phyloP scores from a whole-genome alignment of 108 stramenopile genomes.

The Fragilaria radians region DNA sequence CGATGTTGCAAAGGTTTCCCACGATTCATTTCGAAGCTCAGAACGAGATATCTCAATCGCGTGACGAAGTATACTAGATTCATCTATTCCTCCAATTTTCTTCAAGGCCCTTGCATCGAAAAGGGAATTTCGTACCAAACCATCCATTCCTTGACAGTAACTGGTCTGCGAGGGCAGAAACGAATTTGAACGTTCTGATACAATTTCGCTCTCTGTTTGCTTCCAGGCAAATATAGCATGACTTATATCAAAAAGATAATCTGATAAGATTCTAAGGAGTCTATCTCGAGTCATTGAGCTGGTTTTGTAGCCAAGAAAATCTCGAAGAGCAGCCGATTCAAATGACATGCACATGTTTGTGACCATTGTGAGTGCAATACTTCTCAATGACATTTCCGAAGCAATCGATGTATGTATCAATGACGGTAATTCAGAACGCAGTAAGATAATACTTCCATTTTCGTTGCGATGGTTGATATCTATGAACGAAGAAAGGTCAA shows the following conservation, averaged over 20 bases:
- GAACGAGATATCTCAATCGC: slow-evolving; percentile 28
- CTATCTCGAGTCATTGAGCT: slow-evolving; percentile 13
- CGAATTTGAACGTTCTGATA: slow-evolving; percentile 3
- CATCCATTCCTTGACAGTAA: slow-evolving; percentile 2
- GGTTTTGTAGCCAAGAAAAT: slow-evolving; percentile 40
- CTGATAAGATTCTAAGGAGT: slow-evolving; percentile 23
- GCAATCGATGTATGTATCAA: slow-evolving; percentile 26
- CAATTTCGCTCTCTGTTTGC: slow-evolving; percentile 28
- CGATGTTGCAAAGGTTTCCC: slow-evolving; percentile 30
- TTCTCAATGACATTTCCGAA: slow-evolving; percentile 21
- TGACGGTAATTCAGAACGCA: slow-evolving; percentile 13
- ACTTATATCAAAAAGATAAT: slow-evolving; percentile 44
- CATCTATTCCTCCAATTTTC: slow-evolving; percentile 33
- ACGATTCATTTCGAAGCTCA: slow-evolving; percentile 10
- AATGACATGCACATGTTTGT: slow-evolving; percentile 14
- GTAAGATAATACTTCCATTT: slow-evolving; percentile 1
- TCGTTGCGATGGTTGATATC: slow-evolving; percentile 1
- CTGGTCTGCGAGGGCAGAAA: not conserved
- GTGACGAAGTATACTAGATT: slow-evolving; percentile 31
- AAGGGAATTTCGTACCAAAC: slow-evolving; percentile 12
- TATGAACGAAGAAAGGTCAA: slow-evolving; percentile 14
- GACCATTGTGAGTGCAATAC: slow-evolving; percentile 15
- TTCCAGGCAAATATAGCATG: slow-evolving; percentile 48
- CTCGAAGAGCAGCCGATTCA: slow-evolving; percentile 16
- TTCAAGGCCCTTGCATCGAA: slow-evolving; percentile 30